Base-by-base conservation (phyloP, 106 monocot genomes). In the Dioscorea zingiberensis region DNA sequence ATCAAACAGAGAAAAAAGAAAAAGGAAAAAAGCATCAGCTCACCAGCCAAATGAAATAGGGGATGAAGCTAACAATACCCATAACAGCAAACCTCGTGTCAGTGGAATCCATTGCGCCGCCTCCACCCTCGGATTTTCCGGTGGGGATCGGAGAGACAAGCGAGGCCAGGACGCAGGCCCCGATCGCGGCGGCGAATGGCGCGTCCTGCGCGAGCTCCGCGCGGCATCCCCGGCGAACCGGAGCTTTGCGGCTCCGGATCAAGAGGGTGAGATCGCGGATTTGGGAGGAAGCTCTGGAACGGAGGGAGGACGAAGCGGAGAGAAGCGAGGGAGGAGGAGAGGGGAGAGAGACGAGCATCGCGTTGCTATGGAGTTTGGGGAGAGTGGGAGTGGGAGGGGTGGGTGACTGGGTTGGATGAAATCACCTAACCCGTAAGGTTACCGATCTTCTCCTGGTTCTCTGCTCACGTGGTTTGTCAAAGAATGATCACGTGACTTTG, bases 11-110 rank as follows among this genome's bases (percentile, higher is more conserved):
- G 25, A 23, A 24, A 58, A 23, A 2, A n/a, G 8, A 1, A 58
- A 15, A 25, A 29, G 24, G 17, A 49, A 0, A 18, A 48, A 21
- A 24, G 25, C 12, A 49, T 25, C 13, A 55, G 15, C 69, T 82
- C 30, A 97, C 95, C 91, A 91, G 66, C 95, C 95, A 97, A 76
- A 91, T 86, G 77, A 97, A 97, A 81, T 92, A 97, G n/a, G 95
- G 95, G 44, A 97, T 85, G 75, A 97, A 64, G 75, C 88, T 80
- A 29, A 97, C 81, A 23, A 97, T 70, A 59, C 77, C 95, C 95
- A 97, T 97, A 44, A 88, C 95, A 4, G 71, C 95, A 64, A 91
- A 73, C 67, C 83, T 97, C 71, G 81, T 60, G 54, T 97, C 95
- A 13, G 85, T 82, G 26, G 81, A 76, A 65, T 84, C 88, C 6